Evolutionary conservation across 352 stramenopile species (phyloP).

Genomic region (Phytopythium montanum): DNA sequence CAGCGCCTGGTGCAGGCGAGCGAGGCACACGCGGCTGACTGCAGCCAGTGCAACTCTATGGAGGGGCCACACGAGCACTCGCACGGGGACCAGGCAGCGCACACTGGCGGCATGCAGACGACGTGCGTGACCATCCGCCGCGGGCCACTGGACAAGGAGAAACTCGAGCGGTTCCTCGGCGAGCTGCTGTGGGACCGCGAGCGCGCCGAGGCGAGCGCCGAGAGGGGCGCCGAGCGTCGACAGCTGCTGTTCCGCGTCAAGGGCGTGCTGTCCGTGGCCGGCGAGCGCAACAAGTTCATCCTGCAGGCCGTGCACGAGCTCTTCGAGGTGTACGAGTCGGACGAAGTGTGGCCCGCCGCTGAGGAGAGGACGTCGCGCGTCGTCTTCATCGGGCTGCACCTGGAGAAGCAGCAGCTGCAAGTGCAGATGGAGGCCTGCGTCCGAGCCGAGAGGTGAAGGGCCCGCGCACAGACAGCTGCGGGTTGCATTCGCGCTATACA

Average conservation of each 20-base stretch:
- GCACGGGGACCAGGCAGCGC: constrained; percentile 16
- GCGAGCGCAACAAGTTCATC: constrained; percentile 63
- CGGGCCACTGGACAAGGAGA: constrained; percentile 35
- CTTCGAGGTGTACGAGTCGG: constrained; percentile 69
- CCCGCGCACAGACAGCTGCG: not conserved
- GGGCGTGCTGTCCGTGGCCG: constrained; percentile 51
- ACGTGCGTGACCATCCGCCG: constrained; percentile 51
- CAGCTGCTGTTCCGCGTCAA: constrained; percentile 76
- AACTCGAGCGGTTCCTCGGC: constrained; percentile 70
- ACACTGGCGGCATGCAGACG: constrained; percentile 71
- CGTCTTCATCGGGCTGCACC: constrained; percentile 70
- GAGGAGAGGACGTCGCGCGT: constrained; percentile 34
- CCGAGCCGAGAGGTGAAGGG: not conserved
- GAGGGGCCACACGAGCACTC: constrained; percentile 3
- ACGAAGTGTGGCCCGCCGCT: constrained; percentile 42
- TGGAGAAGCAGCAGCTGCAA: constrained; percentile 34
- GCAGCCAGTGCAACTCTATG: constrained; percentile 12
- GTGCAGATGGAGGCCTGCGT: constrained; percentile 35
- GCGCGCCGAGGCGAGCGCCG: constrained; percentile 23
- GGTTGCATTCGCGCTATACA: not conserved
- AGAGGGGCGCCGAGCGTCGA: constrained; percentile 5
- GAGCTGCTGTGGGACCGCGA: constrained; percentile 64
- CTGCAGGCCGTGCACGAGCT: constrained; percentile 82
- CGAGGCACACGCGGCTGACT: constrained; percentile 10
- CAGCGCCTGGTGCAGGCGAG: constrained; percentile 11